A percentile compares a stretch with the other conserved stretches of the same genome.
phyloP scores from a whole-genome alignment of 345 rosid species.

The Hirschfeldia incana region DNA sequence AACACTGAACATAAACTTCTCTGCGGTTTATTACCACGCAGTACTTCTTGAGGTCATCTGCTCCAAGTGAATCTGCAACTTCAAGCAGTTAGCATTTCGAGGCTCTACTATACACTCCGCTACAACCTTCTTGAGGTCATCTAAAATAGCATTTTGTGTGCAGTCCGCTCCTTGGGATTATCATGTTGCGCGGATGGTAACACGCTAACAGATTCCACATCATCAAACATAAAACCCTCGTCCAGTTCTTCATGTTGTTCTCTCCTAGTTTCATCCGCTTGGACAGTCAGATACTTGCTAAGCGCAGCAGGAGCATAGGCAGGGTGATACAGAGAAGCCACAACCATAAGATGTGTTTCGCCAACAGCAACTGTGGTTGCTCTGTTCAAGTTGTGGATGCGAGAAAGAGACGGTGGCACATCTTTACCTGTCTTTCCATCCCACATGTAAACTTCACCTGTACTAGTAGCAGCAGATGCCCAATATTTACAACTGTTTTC shows the following conservation, averaged over 20 bases:
- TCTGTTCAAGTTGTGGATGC: conserved; percentile 79
- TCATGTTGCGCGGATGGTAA: conserved; percentile 33
- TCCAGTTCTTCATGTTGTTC: conserved; percentile 55
- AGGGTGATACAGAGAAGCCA: conserved; percentile 86
- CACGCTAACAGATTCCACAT: conserved; percentile 43
- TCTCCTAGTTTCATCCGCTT: conserved; percentile 34
- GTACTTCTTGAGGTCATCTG: conserved; percentile 75
- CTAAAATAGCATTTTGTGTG: conserved; percentile 13
- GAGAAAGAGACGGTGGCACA: conserved; percentile 59
- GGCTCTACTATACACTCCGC: conserved; percentile 93
- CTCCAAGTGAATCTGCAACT: conserved; percentile 93
- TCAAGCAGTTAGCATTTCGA: conserved; percentile 83
- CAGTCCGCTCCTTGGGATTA: conserved; percentile 38
- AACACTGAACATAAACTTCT: too few species aligned
- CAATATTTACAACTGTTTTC: conserved; percentile 73
- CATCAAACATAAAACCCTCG: conserved; percentile 64
- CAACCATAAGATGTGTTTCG: conserved; percentile 86
- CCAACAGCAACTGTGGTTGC: conserved; percentile 91
- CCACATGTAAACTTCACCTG: conserved; percentile 95
- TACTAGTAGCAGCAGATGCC: conserved; percentile 76
- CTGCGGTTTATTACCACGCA: conserved; percentile 64
- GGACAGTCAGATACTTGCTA: conserved; percentile 37
- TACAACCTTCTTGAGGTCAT: conserved; percentile 52
- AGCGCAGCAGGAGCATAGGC: conserved; percentile 46
- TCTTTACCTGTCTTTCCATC: conserved; percentile 73